Evolutionary conservation across 176 grass and related monocot species (phyloP), one percentile per base, ranked within the genome.

Genomic region (Triticum monococcum): DNA sequence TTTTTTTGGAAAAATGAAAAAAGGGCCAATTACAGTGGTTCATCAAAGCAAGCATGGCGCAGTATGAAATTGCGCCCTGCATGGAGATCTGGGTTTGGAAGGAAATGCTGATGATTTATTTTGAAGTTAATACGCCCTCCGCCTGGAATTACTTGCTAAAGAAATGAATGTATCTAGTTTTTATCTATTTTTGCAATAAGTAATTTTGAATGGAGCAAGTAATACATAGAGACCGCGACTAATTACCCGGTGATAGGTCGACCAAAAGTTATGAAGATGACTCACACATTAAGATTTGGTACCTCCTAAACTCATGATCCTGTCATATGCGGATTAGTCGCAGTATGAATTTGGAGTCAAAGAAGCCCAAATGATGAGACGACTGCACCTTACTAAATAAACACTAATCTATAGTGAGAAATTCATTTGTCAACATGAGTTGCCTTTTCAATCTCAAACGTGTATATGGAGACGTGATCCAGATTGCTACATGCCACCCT

Each of bases 341-440:
- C 82, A 71, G 61, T 76, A 79, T 31, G 65, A n/a, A n/a, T n/a
- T n/a, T n/a, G n/a, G n/a, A n/a, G n/a, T n/a, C n/a, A 43, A 33
- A 30, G 50, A 59, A 61, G 33, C 64, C 10, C 50, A 77, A 86
- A 89, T 68, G 76, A 61, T 77, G 25, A 89, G 77, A 50, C 46
- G 26, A 40, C 68, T 18, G 77, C 32, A 43, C 32, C 32, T 12
- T 8, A 16, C 32, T 56, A 56, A 17, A 56, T 2, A 17, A 50
- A 5, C 1, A 50, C 13, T 50, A 50, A 16, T 17, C 12, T 52
- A 5, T 52, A 5, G 48, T 17, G 14, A 16, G 48, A 52, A 28
- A 24, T n/a, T 28, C 4, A 72, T 36, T 78, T 6, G 74, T 90
- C 56, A 90, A 83, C 43, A 8, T 6, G 54, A 70, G 2, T 71